Percentiles rank a stretch among this genome's conserved stretches.
phyloP scores from a whole-genome alignment of 331 rosid genomes.

The Stylosanthes scabra region DNA sequence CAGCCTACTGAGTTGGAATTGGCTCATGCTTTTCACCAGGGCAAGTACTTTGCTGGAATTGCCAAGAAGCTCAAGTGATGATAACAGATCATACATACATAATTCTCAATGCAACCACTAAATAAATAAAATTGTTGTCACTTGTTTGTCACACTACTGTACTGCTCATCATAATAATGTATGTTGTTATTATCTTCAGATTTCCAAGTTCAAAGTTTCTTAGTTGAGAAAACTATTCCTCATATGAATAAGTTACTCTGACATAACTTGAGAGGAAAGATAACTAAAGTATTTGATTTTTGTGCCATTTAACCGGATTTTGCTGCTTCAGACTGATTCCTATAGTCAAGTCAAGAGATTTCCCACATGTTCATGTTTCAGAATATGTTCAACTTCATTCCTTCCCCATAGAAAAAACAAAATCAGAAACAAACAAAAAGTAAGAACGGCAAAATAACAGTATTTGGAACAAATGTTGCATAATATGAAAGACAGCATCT shows the following conservation, averaged over 20 bases:
- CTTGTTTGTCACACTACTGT: not conserved
- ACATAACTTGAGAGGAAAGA: not conserved
- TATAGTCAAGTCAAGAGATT: not conserved
- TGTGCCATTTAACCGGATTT: not conserved
- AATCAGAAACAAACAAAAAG: not conserved
- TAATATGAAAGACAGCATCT: not conserved
- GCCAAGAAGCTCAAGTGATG: slow-evolving; percentile 86
- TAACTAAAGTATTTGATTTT: not conserved
- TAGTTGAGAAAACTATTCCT: no score
- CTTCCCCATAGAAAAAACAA: not conserved
- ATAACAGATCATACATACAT: no score
- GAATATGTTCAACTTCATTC: not conserved
- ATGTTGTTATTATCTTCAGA: no score
- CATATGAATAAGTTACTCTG: no score
- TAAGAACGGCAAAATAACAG: not conserved
- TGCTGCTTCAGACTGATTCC: not conserved
- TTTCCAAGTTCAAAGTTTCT: no score
- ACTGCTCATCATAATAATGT: no score
- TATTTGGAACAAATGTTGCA: not conserved
- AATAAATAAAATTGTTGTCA: slow-evolving; percentile 30
- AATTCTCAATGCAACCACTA: no score
- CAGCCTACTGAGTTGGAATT: slow-evolving; percentile 84
- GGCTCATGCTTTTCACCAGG: slow-evolving; percentile 95
- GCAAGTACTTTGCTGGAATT: slow-evolving; percentile 78
- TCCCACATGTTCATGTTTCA: not conserved